Percentiles rank a stretch among this genome's conserved stretches.
Evolutionary conservation across 2,329 filamentous ascomycete species (phyloP).

Genomic region (Dothideomycetes sp.): DNA sequence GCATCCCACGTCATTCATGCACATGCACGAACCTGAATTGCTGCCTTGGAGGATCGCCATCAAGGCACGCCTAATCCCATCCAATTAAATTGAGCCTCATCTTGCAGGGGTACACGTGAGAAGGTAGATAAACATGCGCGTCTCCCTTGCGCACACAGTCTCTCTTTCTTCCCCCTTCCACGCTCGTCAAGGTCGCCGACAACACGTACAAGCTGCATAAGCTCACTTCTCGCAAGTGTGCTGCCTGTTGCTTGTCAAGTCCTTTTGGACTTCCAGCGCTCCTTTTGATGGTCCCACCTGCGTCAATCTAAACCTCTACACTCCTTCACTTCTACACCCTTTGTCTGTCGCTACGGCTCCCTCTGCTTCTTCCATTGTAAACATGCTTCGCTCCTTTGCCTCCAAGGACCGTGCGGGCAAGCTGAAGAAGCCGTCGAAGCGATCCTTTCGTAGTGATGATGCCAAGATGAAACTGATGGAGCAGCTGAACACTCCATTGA

Average conservation of each 20-base stretch:
- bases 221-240: slow-evolving; percentile 5
- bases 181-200: slow-evolving; percentile 11
- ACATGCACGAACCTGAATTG: background rate
- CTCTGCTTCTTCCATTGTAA: slow-evolving; percentile 32
- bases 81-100: background rate
- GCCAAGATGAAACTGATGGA: slow-evolving; percentile 81
- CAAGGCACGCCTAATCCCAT: background rate
- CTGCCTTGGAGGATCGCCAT: background rate
- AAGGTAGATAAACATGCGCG: background rate
- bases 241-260: slow-evolving; percentile 9
- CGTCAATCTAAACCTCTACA: slow-evolving; percentile 9
- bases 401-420: slow-evolving; percentile 82
- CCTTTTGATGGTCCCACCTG: slow-evolving; percentile 8
- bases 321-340: slow-evolving; percentile 27
- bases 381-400: slow-evolving; percentile 86
- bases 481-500: slow-evolving; percentile 54
- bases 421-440: slow-evolving; percentile 67
- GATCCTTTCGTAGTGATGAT: slow-evolving; percentile 65
- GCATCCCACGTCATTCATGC: background rate
- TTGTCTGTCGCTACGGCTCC: slow-evolving; percentile 35
- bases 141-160: background rate
- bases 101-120: background rate
- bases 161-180: slow-evolving; percentile 3
- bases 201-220: slow-evolving; percentile 9
- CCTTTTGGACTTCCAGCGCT: slow-evolving; percentile 4